phyloP scores from a whole-genome alignment of 192 early-diverging fungal genomes.

The Backusella macrospora region DNA sequence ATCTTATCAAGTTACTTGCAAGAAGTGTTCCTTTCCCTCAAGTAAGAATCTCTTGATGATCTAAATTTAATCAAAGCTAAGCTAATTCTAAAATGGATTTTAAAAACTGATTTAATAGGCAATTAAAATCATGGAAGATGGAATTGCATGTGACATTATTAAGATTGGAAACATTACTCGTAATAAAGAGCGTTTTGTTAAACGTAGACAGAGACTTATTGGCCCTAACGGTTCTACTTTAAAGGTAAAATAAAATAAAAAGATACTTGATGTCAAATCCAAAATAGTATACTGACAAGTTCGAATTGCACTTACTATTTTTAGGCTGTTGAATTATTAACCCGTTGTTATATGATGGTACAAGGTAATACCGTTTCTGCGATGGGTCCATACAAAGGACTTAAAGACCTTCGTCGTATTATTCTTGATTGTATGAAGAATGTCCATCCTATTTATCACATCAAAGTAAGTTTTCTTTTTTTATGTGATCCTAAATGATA shows the following conservation, averaged over 20 bases:
- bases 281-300: background rate
- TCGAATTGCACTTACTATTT: no score
- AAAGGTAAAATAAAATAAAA: conserved; percentile 53
- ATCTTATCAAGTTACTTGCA: conserved; percentile 92
- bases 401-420: conserved; percentile 88
- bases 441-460: conserved; percentile 98
- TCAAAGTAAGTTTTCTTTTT: conserved; percentile 63
- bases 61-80: background rate
- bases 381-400: conserved; percentile 90
- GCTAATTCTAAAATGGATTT: background rate
- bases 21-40: conserved; percentile 94
- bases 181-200: conserved; percentile 98
- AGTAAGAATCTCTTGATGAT: conserved; percentile 35
- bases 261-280: background rate
- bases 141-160: conserved; percentile 90
- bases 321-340: conserved; percentile 93
- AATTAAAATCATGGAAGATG: conserved; percentile 91
- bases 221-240: conserved; percentile 96
- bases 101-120: conserved; percentile 49
- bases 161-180: conserved; percentile 95
- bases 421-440: conserved; percentile 99
- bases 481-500: background rate
- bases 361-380: conserved; percentile 95
- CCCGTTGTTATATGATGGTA: conserved; percentile 95
- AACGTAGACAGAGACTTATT: conserved; percentile 91